phyloP scores from a whole-genome alignment of 202 grass and related monocot genomes.

The Zizania palustris region DNA sequence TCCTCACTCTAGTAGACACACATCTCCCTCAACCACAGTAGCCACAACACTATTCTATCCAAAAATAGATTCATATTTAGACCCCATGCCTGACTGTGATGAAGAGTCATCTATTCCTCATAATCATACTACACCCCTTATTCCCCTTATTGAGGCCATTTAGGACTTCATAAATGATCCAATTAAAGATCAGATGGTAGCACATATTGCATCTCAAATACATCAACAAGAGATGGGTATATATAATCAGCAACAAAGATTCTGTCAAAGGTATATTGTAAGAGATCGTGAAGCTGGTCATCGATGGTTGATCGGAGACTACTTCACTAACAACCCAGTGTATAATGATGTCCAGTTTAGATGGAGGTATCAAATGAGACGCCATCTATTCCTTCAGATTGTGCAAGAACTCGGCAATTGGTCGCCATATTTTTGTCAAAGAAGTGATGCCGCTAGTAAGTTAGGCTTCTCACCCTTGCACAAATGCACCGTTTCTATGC shows the following conservation, averaged over 20 bases:
- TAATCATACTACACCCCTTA: not conserved
- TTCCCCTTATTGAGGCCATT: not conserved
- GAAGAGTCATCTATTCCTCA: too few species aligned
- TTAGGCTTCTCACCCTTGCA: not conserved
- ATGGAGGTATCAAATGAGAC: too few species aligned
- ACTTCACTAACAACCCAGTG: too few species aligned
- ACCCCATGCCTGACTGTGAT: not conserved
- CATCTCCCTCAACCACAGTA: too few species aligned
- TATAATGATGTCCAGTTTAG: too few species aligned
- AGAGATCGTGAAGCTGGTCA: not conserved
- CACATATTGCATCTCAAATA: not conserved
- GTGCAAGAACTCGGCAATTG: not conserved
- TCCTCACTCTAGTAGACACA: too few species aligned
- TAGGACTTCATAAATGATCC: not conserved
- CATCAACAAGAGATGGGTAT: not conserved
- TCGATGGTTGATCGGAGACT: too few species aligned
- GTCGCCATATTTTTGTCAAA: not conserved
- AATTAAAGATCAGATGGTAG: not conserved
- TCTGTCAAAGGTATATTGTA: not conserved
- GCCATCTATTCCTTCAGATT: too few species aligned
- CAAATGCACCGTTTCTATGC: not conserved
- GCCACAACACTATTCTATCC: not conserved
- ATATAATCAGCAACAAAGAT: not conserved
- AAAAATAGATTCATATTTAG: not conserved
- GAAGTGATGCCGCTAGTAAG: not conserved